phyloP scores from a whole-genome alignment of 1,284 basidiomycete genomes.

The Trichosporon sp. region DNA sequence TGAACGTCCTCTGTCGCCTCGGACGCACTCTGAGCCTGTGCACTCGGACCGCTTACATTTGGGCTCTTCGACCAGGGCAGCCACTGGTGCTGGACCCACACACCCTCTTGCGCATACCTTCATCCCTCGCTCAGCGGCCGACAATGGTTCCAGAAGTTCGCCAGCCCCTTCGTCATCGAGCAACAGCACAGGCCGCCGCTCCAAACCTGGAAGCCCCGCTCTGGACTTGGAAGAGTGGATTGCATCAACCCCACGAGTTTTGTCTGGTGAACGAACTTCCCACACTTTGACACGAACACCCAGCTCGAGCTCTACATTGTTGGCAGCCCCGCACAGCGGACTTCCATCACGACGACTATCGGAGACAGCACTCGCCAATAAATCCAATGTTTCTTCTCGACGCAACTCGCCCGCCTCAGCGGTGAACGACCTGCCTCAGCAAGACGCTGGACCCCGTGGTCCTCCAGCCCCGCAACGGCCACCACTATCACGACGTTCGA shows the following conservation, averaged over 20 bases:
- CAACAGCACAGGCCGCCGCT: constrained; percentile 16
- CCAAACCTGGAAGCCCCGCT: constrained; percentile 14
- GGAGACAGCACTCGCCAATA: constrained; percentile 25
- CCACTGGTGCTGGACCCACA: not conserved
- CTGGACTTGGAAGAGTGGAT: constrained; percentile 16
- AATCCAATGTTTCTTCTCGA: constrained; percentile 21
- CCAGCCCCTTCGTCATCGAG: constrained; percentile 13
- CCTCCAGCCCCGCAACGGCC: not conserved
- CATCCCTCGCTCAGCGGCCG: constrained; percentile 8
- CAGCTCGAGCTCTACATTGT: not conserved
- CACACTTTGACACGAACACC: constrained; percentile 18
- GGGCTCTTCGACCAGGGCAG: not conserved
- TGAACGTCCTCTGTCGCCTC: constrained; percentile 17
- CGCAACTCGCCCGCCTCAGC: constrained; percentile 17
- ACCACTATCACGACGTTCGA: constrained; percentile 22
- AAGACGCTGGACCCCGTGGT: constrained; percentile 8
- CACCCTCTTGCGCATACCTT: constrained; percentile 12
- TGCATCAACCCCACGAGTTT: constrained; percentile 18
- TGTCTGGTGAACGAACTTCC: constrained; percentile 8
- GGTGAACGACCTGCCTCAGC: constrained; percentile 10
- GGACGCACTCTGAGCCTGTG: constrained; percentile 10
- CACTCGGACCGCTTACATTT: constrained; percentile 11
- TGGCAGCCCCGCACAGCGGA: constrained; percentile 1
- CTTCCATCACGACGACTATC: constrained; percentile 23
- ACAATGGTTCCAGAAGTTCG: constrained; percentile 15